Base-by-base conservation (phyloP, 176 grass and related monocot genomes). In the Bothriochloa decipiens region DNA sequence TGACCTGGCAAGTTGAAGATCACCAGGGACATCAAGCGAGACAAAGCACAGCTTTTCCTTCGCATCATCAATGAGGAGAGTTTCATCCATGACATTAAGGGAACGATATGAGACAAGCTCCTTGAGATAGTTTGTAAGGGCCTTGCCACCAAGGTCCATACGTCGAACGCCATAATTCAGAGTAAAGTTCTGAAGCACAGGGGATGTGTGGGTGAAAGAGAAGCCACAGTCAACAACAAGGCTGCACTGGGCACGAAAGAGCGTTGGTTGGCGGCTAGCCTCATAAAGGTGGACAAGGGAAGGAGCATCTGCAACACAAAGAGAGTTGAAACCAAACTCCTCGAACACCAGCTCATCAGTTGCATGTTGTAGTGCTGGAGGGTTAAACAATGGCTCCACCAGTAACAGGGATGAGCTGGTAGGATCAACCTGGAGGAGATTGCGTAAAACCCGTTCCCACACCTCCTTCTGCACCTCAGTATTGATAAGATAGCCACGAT, bases 11-110 rank as follows among this genome's bases (percentile, higher is more conserved):
- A 95, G 81, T 50, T 9, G 66, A 65, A 95, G 96, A 81, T 98
- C 96, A 13, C 78, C 80, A 69, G 91, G 82, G 8, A 95, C 84
- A 81, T 95, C 93, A 28, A 98, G 93, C 53, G 96, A 98, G 69
- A 98, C 89, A 66, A 95, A 95, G 81, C 96, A 98, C 58, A 98
- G 84, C 81, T 92, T 90, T 92, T 98, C 93, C 86, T 98, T 98
- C 74, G 93, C 96, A 78, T 98, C 87, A 49, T 98, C 96, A 76
- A 98, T 92, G 77, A 95, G 91, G 58, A 98, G 86, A 52, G 93
- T 94, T 84, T 98, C 93, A 55, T 95, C 96, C 96, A 92, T 95
- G 52, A 98, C 91, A 83, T 98, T 98, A 83, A 98, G 89, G 20
- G 91, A 93, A 12, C 96, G 87, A 53, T 98, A 95, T 15, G 96